Base-by-base conservation (phyloP, 352 stramenopile species). In the Albugo candida region DNA sequence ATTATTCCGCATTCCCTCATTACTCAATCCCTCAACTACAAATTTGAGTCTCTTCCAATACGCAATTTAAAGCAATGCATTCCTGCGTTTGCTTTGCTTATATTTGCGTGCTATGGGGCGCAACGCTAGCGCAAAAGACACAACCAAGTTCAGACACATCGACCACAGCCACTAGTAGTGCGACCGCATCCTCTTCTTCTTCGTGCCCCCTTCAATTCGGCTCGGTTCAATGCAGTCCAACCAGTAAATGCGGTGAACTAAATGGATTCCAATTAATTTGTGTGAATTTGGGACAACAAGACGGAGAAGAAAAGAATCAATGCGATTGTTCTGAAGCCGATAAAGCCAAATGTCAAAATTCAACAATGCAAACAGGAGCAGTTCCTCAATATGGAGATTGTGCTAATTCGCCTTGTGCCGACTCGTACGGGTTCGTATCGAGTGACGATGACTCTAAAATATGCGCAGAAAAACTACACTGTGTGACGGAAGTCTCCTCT, bases 191-290 rank as follows among this genome's bases (percentile, higher is more conserved):
- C 69, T 78, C 81, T 56, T 65, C 67, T 10, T 37, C 52, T 48
- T 69, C 67, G 57, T 87, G 74, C 45, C 41, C 68, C 47, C 63
- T 83, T 24, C 74, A 87, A 58, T 83, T 83, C 50, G 48, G 63
- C 45, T 80, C 64, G 21, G 58, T 84, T 37, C 47, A 71, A 45
- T 87, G 74, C 56, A 47, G 51, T 27, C 56, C 59, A 38, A 42
- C 14, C 36, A 65, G 63, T 48, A 56, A 70, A 48, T 87, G 74
- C 51, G 74, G 50, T 17, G 56, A 74, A 41, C 50, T 87, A 6
- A 87, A 87, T 53, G 74, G 74, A 39, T 87, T 59, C 56, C 45
- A 63, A 48, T 61, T 87, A 43, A 57, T 72, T 58, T 87, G 74
- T 49, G 61, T 77, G 16, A 71, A 64, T 10, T 43, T 81, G 19